These are phyloP conservation scores for Myxozyma neglecta DNA, from an alignment of 805 yeast species.

Conservation along the genomic window DNA sequence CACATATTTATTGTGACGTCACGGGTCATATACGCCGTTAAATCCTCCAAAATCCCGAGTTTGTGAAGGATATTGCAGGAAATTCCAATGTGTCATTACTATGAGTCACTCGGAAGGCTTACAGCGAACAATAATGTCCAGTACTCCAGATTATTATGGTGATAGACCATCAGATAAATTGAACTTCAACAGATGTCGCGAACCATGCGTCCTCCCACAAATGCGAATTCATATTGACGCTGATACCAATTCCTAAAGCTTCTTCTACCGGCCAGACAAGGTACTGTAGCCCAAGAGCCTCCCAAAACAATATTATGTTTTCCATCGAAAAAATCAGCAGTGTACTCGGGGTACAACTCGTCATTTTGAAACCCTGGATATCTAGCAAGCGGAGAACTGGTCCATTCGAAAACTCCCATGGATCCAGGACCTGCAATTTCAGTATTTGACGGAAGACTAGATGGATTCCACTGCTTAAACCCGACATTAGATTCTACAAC, in stretches of 20 bases:
- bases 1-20: not conserved
- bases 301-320: constrained; percentile 34
- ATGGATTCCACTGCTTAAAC: constrained; percentile 33
- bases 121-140: too few relatives aligned
- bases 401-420: constrained; percentile 35
- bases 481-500: constrained; percentile 24
- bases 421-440: constrained; percentile 24
- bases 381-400: constrained; percentile 22
- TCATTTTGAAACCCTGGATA: constrained; percentile 24
- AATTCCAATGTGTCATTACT: too few relatives aligned
- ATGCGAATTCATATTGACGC: constrained; percentile 30
- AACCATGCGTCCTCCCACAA: constrained; percentile 32
- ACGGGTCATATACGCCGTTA: not conserved
- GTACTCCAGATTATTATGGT: too few relatives aligned
- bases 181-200: constrained; percentile 1
- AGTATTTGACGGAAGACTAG: not conserved
- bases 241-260: constrained; percentile 35
- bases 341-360: constrained; percentile 32
- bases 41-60: not conserved
- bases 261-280: constrained; percentile 26
- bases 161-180: not conserved
- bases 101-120: too few relatives aligned
- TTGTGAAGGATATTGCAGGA: too few relatives aligned
- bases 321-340: constrained; percentile 34
- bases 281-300: constrained; percentile 33